A percentile compares a stretch with the other conserved stretches of the same genome.
These are phyloP conservation scores for Penicillium olsonii DNA, from an alignment of 2,329 filamentous ascomycete genomes.

Conservation along the genomic window DNA sequence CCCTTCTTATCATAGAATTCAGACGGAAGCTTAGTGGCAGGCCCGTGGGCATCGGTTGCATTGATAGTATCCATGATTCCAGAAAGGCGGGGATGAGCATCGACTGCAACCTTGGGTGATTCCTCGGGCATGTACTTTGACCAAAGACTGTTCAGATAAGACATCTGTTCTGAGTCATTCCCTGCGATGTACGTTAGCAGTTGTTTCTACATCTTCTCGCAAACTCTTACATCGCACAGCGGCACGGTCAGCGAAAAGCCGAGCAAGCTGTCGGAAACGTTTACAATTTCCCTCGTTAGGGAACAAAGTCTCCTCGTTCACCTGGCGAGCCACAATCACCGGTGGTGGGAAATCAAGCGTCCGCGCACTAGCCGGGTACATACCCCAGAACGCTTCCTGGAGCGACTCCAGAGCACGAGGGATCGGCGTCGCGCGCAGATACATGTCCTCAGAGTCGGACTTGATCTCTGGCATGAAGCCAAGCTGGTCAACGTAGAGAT, in stretches of 20 bases:
- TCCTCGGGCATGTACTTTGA: constrained; percentile 82
- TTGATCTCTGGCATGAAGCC: constrained; percentile 67
- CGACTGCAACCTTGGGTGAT: constrained; percentile 71
- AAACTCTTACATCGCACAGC: constrained; percentile 62
- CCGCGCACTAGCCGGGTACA: constrained; percentile 65
- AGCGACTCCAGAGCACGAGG: constrained; percentile 76
- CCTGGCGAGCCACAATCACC: constrained; percentile 65
- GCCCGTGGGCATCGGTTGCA: constrained; percentile 79
- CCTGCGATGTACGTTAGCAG: constrained; percentile 28
- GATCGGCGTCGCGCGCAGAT: constrained; percentile 73
- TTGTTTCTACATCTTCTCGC: neutral
- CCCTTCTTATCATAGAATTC: constrained; percentile 84
- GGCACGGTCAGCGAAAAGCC: constrained; percentile 71
- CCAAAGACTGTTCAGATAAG: constrained; percentile 74
- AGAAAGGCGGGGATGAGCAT: constrained; percentile 78
- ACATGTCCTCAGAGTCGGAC: constrained; percentile 61
- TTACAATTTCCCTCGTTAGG: constrained; percentile 76
- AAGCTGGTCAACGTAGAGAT: constrained; percentile 74
- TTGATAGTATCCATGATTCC: constrained; percentile 96
- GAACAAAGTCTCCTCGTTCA: constrained; percentile 74
- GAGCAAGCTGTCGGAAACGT: constrained; percentile 68
- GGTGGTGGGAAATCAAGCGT: constrained; percentile 59
- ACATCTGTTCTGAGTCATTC: constrained; percentile 79
- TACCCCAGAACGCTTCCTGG: constrained; percentile 72
- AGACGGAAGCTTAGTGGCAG: constrained; percentile 72